These are phyloP conservation scores for Ceratocystis lukuohia DNA, from an alignment of 2,329 filamentous ascomycete genomes.

Conservation along the genomic window DNA sequence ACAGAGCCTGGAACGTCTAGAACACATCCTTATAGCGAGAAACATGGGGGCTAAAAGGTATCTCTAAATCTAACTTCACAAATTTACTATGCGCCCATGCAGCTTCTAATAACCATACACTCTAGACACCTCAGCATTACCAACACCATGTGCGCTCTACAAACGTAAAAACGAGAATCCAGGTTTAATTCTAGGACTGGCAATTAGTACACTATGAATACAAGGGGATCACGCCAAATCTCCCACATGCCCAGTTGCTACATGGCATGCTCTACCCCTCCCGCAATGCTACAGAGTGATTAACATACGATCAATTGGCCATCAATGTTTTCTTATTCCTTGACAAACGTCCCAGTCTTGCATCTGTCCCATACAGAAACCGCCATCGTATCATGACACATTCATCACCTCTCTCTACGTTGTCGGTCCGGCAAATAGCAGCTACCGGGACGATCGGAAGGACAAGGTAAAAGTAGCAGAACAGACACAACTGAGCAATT, in stretches of 20 bases:
- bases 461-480: not conserved
- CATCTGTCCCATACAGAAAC: not conserved
- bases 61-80: not conserved
- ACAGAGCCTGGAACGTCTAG: not conserved
- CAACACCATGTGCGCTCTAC: not conserved
- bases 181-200: not conserved
- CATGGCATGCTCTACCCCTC: not conserved
- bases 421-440: not conserved
- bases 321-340: not conserved
- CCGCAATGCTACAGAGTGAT: not conserved
- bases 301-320: not conserved
- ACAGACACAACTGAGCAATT: not conserved
- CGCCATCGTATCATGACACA: not conserved
- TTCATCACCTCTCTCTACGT: not conserved
- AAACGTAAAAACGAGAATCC: not conserved
- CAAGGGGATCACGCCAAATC: not conserved
- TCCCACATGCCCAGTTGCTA: not conserved
- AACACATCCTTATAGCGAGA: not conserved
- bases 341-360: not conserved
- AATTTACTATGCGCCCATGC: not conserved
- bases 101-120: not conserved
- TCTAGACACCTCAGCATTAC: not conserved
- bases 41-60: not conserved
- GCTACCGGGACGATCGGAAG: not conserved
- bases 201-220: constrained; percentile 4